phyloP scores from a whole-genome alignment of 179 eudicot species.

The Beta corolliflora region DNA sequence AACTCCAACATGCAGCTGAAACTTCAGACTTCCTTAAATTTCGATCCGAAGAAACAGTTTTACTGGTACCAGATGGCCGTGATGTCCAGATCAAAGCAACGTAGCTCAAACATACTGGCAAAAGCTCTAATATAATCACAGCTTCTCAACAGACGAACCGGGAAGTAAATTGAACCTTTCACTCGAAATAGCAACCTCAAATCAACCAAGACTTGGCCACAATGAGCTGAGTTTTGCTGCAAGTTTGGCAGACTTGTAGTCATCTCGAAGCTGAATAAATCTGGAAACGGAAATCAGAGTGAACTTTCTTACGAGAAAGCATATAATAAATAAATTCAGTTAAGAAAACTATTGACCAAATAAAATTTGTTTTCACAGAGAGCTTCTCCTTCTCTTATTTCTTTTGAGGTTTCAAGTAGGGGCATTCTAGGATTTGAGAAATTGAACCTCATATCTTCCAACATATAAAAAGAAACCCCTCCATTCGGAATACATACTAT shows the following conservation, averaged over 20 bases:
- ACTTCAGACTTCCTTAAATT: constrained; percentile 1
- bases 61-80: neutral
- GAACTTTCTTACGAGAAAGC: neutral
- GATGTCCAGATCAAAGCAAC: constrained; percentile 5
- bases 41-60: neutral
- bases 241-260: constrained; percentile 90
- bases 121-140: neutral
- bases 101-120: neutral
- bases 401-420: neutral
- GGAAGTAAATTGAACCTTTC: neutral
- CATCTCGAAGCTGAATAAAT: constrained; percentile 93
- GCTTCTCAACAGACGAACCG: constrained; percentile 14
- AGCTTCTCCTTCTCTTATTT: neutral
- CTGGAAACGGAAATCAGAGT: constrained; percentile 45
- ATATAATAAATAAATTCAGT: neutral
- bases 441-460: neutral
- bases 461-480: no score
- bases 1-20: constrained; percentile 11
- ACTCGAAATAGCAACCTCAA: neutral
- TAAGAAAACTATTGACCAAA: neutral
- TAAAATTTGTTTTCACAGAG: neutral
- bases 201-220: constrained; percentile 57
- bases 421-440: neutral
- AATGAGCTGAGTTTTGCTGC: constrained; percentile 83
- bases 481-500: no score